Base-by-base conservation (phyloP, 2,329 filamentous ascomycete genomes). In the Epichloe baconii region DNA sequence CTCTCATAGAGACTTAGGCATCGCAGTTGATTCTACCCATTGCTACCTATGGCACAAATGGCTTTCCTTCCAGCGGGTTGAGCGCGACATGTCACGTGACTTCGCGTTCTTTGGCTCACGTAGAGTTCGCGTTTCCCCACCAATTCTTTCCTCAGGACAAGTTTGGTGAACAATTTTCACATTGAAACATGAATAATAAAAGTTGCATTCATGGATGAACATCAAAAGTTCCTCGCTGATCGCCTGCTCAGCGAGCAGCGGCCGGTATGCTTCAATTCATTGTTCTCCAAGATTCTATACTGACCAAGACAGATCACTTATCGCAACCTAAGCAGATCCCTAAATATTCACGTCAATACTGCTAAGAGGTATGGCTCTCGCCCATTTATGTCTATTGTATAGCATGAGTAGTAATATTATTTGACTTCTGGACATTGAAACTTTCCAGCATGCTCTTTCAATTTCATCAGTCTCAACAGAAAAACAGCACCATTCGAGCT, bases 321-420 rank as follows among this genome's bases (percentile, higher is more conserved):
- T 72, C 84, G 89, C 48, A 74, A 85, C 47, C 71, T 98, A 55
- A 93, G 89, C 67, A 80, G 91, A 61, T 85, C 83, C 40, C 69
- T 96, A 50, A 85, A 88, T 61, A 77, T 95, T 44, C 86, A 96
- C 65, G 84, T 86, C 65, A 93, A 94, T 63, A 74, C 78, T 43
- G 93, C 93, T 12, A 98, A 98, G 68, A 83, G 90, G 90, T 94
- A 71, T 19, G 47, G 8, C n/a, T 15, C 5, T 36, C 31, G 4
- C 17, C 40, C 26, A n/a, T 23, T 36, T 6, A 43, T 17, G 4
- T 21, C 37, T 19, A 2, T 44, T 38, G 6, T 23, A 4, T 49
- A 12, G 14, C 36, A 34, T 5, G 11, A 19, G 15, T 31, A 21
- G 40, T 44, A 44, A 49, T 21, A 5, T 12, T 14, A 2, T 14